Percentiles rank a stretch among this genome's conserved stretches.
These are phyloP conservation scores for Penicillium sp. DNA, from an alignment of 2,329 filamentous ascomycete genomes.

Conservation along the genomic window DNA sequence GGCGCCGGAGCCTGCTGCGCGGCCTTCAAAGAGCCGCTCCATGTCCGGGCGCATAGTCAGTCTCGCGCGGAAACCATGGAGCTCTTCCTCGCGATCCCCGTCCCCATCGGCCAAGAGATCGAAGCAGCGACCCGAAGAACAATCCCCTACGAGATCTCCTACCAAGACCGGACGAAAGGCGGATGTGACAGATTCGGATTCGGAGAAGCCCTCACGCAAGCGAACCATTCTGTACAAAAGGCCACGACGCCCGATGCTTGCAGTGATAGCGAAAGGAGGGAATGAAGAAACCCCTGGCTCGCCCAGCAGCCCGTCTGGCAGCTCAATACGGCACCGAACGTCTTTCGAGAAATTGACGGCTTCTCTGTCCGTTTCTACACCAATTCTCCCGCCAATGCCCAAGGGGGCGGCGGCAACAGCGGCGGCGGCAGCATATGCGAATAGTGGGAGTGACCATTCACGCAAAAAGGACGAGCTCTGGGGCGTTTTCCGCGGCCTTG, in stretches of 20 bases:
- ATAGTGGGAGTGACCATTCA: constrained; percentile 32
- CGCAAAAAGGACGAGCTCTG: constrained; percentile 66
- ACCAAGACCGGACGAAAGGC: constrained; percentile 10
- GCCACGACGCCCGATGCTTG: constrained; percentile 39
- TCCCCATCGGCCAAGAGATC: constrained; percentile 40
- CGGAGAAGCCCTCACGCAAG: constrained; percentile 24
- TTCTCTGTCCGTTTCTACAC: constrained; percentile 42
- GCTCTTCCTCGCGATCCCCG: constrained; percentile 44
- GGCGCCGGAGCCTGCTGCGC: constrained; percentile 29
- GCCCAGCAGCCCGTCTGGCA: constrained; percentile 39
- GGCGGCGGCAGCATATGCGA: constrained; percentile 30
- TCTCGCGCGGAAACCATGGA: constrained; percentile 51
- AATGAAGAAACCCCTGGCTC: constrained; percentile 33
- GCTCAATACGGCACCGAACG: constrained; percentile 38
- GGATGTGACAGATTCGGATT: constrained; percentile 22
- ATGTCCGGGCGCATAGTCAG: constrained; percentile 50
- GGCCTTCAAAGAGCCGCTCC: constrained; percentile 42
- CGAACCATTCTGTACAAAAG: constrained; percentile 36
- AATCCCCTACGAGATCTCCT: constrained; percentile 20
- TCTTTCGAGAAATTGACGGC: constrained; percentile 47
- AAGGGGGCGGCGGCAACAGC: constrained; percentile 39
- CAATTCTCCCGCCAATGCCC: constrained; percentile 47
- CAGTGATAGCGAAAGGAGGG: constrained; percentile 34
- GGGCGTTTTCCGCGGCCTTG: constrained; percentile 63
- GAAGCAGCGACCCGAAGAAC: constrained; percentile 29